Base-by-base conservation (phyloP, 306 rosid species). In the Sphenostylis stenocarpa region DNA sequence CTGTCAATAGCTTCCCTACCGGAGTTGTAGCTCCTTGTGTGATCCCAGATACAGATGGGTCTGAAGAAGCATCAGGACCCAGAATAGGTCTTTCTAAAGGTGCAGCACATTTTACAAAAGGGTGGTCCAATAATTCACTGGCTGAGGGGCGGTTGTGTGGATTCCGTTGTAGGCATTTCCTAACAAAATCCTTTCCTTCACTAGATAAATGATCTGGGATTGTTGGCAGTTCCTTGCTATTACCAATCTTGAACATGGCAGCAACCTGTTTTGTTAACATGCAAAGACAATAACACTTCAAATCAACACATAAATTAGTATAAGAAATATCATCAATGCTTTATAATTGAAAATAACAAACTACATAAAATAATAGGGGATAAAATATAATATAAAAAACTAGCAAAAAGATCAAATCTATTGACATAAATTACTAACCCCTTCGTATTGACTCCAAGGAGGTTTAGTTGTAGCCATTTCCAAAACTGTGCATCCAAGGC, bases 401-500 rank as follows among this genome's bases (percentile, higher is more conserved):
- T 31, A 44, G 60, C 49, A 57, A 63, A 26, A 72, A 55, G n/a
- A 34, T 78, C 31, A 11, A 57, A 73, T 20, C 47, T 56, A 33
- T 64, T 31, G 66, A 64, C 70, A 81, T 72, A 48, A 68, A 65
- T 34, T 57, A 85, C 88, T 82, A 49, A 93, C 98, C 91, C 98
- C 98, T 89, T 93, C 98, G 75, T 87, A 93, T 81, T 93, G 98
- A 85, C 93, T 91, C 98, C 98, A 93, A 58, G 98, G 98, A 78
- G 98, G 98, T 75, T 91, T 93, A 58, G 97, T 91, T n/a, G 98
- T 93, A 67, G 97, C 97, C 98, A 93, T 93, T 82, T 93, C 98
- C 88, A 93, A 89, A 80, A 93, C 98, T 16, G 98, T 93, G 88
- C 98, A 93, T 67, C 98, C 98, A 76, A 93, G 97, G 86, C 98